Percentiles rank a stretch among this genome's conserved stretches.
These are phyloP conservation scores for Ceriops decandra DNA, from an alignment of 345 rosid species.

Conservation along the genomic window DNA sequence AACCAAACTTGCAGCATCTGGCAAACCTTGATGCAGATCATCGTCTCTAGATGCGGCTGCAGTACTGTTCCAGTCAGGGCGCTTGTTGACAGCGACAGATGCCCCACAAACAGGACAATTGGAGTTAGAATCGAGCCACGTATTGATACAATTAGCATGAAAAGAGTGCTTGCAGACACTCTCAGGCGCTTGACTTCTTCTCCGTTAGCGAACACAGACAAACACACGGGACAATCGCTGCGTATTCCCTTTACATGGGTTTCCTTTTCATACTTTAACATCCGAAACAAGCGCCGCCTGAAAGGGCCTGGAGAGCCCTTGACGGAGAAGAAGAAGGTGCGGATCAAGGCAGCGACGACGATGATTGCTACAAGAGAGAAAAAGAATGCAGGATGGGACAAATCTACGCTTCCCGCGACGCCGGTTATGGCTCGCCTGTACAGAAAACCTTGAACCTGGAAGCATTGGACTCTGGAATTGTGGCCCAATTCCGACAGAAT, in stretches of 20 bases:
- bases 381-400: constrained; percentile 63
- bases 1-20: constrained; percentile 64
- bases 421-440: constrained; percentile 21
- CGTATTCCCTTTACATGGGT: constrained; percentile 49
- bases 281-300: constrained; percentile 20
- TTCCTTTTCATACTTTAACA: constrained; percentile 37
- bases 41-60: constrained; percentile 23
- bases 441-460: too few relatives aligned
- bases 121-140: constrained; percentile 55
- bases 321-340: constrained; percentile 54
- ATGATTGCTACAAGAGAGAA: constrained; percentile 60
- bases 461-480: too few relatives aligned
- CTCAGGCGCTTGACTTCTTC: constrained; percentile 48
- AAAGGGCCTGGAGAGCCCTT: constrained; percentile 43
- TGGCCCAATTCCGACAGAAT: too few relatives aligned
- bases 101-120: constrained; percentile 78
- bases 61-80: constrained; percentile 16
- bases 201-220: constrained; percentile 52
- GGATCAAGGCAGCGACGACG: constrained; percentile 64
- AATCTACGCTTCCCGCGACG: constrained; percentile 47
- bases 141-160: constrained; percentile 58
- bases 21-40: constrained; percentile 57
- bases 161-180: constrained; percentile 67
- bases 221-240: constrained; percentile 68
- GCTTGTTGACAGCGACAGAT: constrained; percentile 35